Evolutionary conservation across 495 filamentous ascomycete genomes (phyloP).

Genomic region (Amphirosellinia nigrospora): DNA sequence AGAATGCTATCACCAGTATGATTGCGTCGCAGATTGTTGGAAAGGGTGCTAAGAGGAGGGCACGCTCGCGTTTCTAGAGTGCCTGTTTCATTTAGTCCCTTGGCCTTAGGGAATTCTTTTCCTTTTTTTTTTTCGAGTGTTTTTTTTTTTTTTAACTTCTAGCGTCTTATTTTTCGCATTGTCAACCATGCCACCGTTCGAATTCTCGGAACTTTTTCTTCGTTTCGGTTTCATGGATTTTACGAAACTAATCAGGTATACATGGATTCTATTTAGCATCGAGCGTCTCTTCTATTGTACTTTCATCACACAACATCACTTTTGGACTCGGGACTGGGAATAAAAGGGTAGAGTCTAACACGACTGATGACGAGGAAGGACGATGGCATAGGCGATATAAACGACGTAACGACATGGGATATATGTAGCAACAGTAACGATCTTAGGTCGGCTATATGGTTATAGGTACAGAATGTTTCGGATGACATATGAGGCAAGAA

Average conservation of each 20-base stretch:
- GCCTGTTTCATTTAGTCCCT: neutral
- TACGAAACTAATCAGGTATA: neutral
- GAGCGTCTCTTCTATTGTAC: neutral
- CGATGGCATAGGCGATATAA: neutral
- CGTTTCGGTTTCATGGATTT: neutral
- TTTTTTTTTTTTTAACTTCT: neutral
- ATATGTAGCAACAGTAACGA: neutral
- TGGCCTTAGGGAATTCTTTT: too few relatives aligned
- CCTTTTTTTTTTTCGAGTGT: neutral
- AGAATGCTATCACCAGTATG: slow-evolving; percentile 38
- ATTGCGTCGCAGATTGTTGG: slow-evolving; percentile 39
- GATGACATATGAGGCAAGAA: neutral
- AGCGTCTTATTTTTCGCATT: neutral
- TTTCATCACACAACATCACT: neutral
- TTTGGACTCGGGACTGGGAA: neutral
- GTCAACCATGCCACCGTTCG: neutral
- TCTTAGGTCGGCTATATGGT: neutral
- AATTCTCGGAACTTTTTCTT: neutral
- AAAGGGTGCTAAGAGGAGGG: slow-evolving; percentile 16
- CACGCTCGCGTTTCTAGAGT: slow-evolving; percentile 2
- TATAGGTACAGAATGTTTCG: neutral
- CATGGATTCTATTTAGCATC: neutral
- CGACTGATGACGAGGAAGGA: neutral
- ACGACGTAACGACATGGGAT: neutral
- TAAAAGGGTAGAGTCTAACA: neutral